Evolutionary conservation across 495 filamentous ascomycete species (phyloP), one percentile per base, ranked within the genome.

Genomic region (Pyronema omphalodes): DNA sequence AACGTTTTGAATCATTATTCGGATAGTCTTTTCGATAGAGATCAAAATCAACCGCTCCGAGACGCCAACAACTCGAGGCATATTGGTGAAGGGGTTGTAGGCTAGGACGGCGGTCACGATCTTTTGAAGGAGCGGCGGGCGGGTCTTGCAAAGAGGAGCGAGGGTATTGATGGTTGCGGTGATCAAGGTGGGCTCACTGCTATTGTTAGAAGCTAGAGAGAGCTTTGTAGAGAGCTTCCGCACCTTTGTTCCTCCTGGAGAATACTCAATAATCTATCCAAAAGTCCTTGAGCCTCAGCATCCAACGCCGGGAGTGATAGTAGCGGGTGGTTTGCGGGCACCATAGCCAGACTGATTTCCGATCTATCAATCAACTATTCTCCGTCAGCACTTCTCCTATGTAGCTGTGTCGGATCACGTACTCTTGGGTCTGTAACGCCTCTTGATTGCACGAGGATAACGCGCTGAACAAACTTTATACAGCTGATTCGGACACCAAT

Each of bases 401-500:
- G 58, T 36, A 23, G 34, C 54, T 72, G 39, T 73, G 67, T 54
- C 66, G 29, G 36, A 48, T 29, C 23, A 47, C 81, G 48, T 76
- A 94, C 88, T 72, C 86, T 80, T 55, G 85, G 86, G 66, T 96
- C 91, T 29, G 79, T 73, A 58, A 87, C 81, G 37, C 86, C 88
- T 11, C 81, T 81, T 6, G 88, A 95, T 66, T 98, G 89, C 6
- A 86, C 82, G 52, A 93, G 82, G 43, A 98, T 83, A 37, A 96
- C 86, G 23, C 85, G 77, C 70, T 96, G 88, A 12, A 84, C 80
- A 63, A 98, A 96, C 66, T 98, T 98, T 74, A 95, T 84, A 68
- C 91, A 95, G 73, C 86, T 89, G 63, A 95, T 76, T 63, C 81
- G 82, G 44, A 96, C 78, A 0, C 84, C 79, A 7, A 78, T 72